Evolutionary conservation across 139 green algal species (phyloP), one percentile per base, ranked within the genome.

Genomic region (Parachlorella kessleri): DNA sequence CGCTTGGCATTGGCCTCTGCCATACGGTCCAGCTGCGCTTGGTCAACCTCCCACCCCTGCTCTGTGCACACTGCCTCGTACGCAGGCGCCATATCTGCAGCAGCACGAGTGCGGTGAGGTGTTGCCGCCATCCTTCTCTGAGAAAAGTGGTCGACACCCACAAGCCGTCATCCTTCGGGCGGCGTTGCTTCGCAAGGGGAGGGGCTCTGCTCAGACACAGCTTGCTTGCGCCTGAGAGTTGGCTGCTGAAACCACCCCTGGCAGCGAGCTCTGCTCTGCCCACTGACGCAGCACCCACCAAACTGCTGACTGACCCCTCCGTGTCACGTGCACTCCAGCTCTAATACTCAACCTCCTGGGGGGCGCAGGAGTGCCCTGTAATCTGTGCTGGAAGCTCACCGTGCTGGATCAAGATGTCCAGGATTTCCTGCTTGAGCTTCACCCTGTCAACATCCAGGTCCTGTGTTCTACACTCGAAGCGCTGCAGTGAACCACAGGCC

Each of bases 11-110:
- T 96, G 39, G 77, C 85, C 1, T 71, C 76, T 42, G 82, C 77
- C 92, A 98, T 95, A 18, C 67, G 38, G 0, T 59, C 68, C 18
- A 95, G 84, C 70, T 85, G 80, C 5, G 77, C 82, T 0, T 66
- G 73, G 68, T 97, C 90, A 39, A 87, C 42, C 3, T 70, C 24
- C 86, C 87, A 92, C 21, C 91, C 89, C 36, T 97, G 81, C 64
- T 92, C 81, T 6, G 72, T 26, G 70, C 89, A 95, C 10, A 95
- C 33, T n/a, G 91, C 59, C 82, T 95, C 84, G 70, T 98, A 98
- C 6, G 93, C 54, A 1, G 88, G 90, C 3, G 87, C 83, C 41
- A 93, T 72, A 53, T 93, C 92, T 96, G 90, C 66, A 55, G 3
- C 3, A 41, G 37, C n/a, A n/a, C n/a, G n/a, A n/a, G n/a, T n/a